Conservation (phyloP, 2,329 filamentous ascomycete species). For the Diplodia seriata region DNA sequence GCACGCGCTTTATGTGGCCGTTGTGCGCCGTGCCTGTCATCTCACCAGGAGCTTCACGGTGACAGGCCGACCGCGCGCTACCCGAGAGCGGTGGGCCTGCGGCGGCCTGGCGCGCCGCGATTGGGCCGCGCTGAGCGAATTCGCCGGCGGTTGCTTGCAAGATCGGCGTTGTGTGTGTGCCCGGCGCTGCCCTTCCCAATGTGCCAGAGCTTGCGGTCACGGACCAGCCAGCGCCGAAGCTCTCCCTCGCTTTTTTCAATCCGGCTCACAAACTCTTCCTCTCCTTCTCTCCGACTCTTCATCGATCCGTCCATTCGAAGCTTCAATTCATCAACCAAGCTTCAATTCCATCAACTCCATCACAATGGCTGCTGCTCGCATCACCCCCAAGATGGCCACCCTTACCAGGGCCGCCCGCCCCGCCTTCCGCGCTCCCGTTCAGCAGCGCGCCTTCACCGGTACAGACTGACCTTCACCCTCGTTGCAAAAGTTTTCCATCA, state of each 20-base stretch:
- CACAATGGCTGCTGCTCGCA: slow-evolving; percentile 80
- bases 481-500: slow-evolving; percentile 32
- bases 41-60: slow-evolving; percentile 16
- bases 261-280: slow-evolving; percentile 27
- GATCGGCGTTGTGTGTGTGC: slow-evolving; percentile 27
- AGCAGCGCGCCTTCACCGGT: slow-evolving; percentile 80
- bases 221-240: slow-evolving; percentile 32
- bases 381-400: slow-evolving; percentile 80
- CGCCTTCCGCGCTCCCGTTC: slow-evolving; percentile 70
- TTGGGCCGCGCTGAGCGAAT: slow-evolving; percentile 30
- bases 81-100: slow-evolving; percentile 25
- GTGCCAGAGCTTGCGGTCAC: slow-evolving; percentile 26
- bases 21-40: slow-evolving; percentile 24
- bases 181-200: slow-evolving; percentile 29
- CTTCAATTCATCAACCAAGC: slow-evolving; percentile 31
- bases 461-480: slow-evolving; percentile 54
- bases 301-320: slow-evolving; percentile 32
- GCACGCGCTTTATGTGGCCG: slow-evolving; percentile 26
- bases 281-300: slow-evolving; percentile 31
- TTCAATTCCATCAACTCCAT: slow-evolving; percentile 52
- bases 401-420: slow-evolving; percentile 80
- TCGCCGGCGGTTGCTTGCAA: slow-evolving; percentile 21
- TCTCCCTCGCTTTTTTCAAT: slow-evolving; percentile 32
- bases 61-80: slow-evolving; percentile 22
- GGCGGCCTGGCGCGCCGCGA: slow-evolving; percentile 23